Evolutionary conservation across 2,329 filamentous ascomycete species (phyloP).

Genomic region (Emmonsiellopsis sp.): DNA sequence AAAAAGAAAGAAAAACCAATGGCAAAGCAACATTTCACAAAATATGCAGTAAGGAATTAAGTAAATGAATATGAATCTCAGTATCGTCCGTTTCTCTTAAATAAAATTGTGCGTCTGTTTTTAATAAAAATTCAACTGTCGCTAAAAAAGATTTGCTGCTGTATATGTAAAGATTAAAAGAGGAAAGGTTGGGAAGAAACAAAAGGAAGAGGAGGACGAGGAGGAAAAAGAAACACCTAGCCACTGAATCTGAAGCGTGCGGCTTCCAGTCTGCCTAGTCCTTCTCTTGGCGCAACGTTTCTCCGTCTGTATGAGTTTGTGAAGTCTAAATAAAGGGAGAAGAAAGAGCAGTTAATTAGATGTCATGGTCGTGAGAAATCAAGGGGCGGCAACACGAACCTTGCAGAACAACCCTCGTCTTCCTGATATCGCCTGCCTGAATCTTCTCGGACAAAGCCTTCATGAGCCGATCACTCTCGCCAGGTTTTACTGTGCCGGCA

Average conservation of each 20-base stretch:
- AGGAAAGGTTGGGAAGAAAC: not conserved
- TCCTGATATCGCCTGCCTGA: conserved; percentile 58
- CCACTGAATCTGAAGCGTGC: conserved; percentile 73
- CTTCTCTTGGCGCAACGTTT: conserved; percentile 91
- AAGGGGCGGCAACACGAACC: conserved; percentile 19
- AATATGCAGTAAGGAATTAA: no score
- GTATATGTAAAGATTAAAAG: not conserved
- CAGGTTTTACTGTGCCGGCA: conserved; percentile 65
- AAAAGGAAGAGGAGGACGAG: not conserved
- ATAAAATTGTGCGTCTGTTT: no score
- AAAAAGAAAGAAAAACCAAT: no score
- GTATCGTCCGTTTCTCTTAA: no score
- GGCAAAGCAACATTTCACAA: no score
- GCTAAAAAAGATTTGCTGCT: no score
- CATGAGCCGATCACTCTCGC: conserved; percentile 74
- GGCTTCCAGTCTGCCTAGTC: conserved; percentile 77
- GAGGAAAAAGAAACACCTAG: conserved; percentile 19
- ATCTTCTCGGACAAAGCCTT: conserved; percentile 72
- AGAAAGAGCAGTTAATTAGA: conserved; percentile 3
- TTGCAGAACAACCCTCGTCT: conserved; percentile 77
- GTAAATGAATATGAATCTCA: no score
- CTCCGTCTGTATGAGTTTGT: conserved; percentile 87
- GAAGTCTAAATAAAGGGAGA: conserved; percentile 53
- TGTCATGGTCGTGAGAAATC: not conserved
- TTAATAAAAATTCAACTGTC: no score